Conservation (phyloP, 768 basidiomycete genomes). For the Clavaria fumosa region DNA sequence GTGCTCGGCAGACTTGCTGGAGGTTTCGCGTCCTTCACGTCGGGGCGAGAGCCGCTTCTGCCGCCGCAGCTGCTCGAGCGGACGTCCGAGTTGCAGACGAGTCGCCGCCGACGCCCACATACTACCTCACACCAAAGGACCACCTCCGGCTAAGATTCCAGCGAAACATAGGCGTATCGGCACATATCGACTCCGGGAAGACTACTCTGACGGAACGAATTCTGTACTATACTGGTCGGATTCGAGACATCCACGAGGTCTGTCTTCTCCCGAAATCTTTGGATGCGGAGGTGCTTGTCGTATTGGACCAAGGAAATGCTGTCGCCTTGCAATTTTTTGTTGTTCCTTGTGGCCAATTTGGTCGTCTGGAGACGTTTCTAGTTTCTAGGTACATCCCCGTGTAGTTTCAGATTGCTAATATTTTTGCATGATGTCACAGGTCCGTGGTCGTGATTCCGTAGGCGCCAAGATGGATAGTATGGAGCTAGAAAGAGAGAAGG, state of each 20-base stretch:
- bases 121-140: constrained; percentile 49
- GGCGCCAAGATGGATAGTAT: constrained; percentile 99
- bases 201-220: constrained; percentile 95
- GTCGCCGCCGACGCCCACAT: constrained; percentile 12
- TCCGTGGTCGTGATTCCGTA: constrained; percentile 85
- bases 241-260: constrained; percentile 93
- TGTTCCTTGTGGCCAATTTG: no score
- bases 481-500: constrained; percentile 97
- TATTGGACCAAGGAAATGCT: no score
- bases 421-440: constrained; percentile 31
- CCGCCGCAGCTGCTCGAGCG: constrained; percentile 21
- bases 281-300: background rate
- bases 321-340: no score
- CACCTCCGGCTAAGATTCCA: constrained; percentile 50
- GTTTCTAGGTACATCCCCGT: no score
- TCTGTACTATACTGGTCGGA: constrained; percentile 90
- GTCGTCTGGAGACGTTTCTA: no score
- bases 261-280: constrained; percentile 12
- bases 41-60: constrained; percentile 31
- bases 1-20: no score
- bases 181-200: constrained; percentile 95
- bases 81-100: background rate
- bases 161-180: constrained; percentile 92
- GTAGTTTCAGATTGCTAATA: no score
- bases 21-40: no score